These are phyloP conservation scores for Lasiodiplodia sp. DNA, from an alignment of 2,329 filamentous ascomycete genomes.

Conservation along the genomic window DNA sequence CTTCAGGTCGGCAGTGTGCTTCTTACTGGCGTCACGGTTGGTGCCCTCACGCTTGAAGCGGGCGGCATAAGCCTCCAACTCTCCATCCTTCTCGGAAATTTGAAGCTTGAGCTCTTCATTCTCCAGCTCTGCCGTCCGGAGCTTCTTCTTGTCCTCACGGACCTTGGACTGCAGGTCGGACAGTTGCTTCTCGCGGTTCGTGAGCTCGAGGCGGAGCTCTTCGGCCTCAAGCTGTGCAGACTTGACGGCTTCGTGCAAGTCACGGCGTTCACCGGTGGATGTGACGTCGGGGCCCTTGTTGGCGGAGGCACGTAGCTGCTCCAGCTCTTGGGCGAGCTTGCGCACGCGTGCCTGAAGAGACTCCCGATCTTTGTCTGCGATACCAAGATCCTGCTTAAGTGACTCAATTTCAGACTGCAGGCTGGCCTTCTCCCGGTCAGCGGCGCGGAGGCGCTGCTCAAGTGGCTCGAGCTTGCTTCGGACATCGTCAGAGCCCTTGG, in stretches of 20 bases:
- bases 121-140: conserved; percentile 61
- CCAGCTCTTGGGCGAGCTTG: conserved; percentile 65
- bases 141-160: conserved; percentile 33
- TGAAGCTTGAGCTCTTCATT: conserved; percentile 69
- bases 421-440: conserved; percentile 47
- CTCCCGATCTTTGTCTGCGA: conserved; percentile 43
- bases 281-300: conserved; percentile 47
- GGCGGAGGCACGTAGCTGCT: conserved; percentile 60
- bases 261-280: conserved; percentile 62
- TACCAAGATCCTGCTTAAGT: conserved; percentile 47
- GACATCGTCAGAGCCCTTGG: conserved; percentile 49
- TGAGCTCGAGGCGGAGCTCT: conserved; percentile 49
- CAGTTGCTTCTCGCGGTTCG: conserved; percentile 35
- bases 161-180: conserved; percentile 33
- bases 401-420: conserved; percentile 43
- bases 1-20: conserved; percentile 35
- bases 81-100: conserved; percentile 66
- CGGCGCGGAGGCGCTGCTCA: conserved; percentile 43
- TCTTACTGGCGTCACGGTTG: conserved; percentile 32
- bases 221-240: conserved; percentile 70
- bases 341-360: conserved; percentile 62
- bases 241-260: conserved; percentile 67
- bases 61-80: conserved; percentile 48
- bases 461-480: conserved; percentile 59
- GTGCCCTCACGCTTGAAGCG: conserved; percentile 33